These are phyloP conservation scores for Eucommia ulmoides DNA, from an alignment of 257 asterid genomes.

Conservation along the genomic window DNA sequence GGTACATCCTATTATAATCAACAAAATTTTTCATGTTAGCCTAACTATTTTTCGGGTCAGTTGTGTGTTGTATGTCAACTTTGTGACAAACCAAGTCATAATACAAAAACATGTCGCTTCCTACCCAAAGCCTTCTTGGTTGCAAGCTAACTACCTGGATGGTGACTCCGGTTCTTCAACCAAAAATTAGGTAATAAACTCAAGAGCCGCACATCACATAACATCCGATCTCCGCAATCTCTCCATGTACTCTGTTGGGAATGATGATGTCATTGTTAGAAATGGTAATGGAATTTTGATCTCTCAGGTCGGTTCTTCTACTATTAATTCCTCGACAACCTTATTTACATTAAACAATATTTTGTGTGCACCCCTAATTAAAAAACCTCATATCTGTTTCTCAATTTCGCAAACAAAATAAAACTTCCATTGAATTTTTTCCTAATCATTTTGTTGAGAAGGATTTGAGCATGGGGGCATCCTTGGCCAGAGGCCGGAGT, in stretches of 20 bases:
- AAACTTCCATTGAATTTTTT: not conserved
- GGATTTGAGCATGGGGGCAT: not conserved
- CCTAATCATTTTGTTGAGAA: not conserved
- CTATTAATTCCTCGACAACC: not conserved
- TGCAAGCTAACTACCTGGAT: not conserved
- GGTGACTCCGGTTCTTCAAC: not conserved
- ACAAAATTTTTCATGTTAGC: not conserved
- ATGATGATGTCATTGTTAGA: not conserved
- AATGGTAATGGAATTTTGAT: constrained; percentile 1
- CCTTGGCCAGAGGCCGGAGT: not conserved
- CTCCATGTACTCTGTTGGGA: not conserved
- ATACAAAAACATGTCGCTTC: not conserved
- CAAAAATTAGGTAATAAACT: not conserved
- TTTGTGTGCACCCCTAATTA: constrained; percentile 2
- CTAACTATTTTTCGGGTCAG: not conserved
- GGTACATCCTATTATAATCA: not conserved
- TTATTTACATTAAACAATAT: not conserved
- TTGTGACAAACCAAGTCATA: not conserved
- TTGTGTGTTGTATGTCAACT: not conserved
- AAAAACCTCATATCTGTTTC: not conserved
- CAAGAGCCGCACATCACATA: not conserved
- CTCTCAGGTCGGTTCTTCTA: constrained; percentile 1
- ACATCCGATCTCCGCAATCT: constrained; percentile 1
- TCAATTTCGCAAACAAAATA: not conserved
- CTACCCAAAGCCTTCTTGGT: not conserved